Base-by-base conservation (phyloP, 352 stramenopile genomes). In the Globisporangium spinosum region DNA sequence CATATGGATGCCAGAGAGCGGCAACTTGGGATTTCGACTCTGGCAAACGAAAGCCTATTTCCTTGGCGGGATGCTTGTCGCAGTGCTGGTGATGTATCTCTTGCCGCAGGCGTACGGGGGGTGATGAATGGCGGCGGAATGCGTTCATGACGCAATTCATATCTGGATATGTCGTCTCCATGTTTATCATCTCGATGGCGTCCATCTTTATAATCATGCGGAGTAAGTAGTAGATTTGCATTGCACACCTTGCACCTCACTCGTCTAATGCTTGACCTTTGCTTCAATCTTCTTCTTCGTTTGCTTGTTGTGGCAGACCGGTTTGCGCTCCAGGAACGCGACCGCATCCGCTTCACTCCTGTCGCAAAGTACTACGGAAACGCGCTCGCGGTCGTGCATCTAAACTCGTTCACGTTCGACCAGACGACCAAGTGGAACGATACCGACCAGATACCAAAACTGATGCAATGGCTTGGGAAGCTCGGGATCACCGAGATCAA, bases 1-100 rank as follows among this genome's bases (percentile, higher is more conserved):
- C 27, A 76, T 88, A 1, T 89, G 79, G 81, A 89, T 89, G 81
- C 76, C 79, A 1, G 77, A 85, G 38, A 88, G 78, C 56, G 81
- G 81, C 54, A 83, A 75, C 45, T 45, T 89, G 12, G 79, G 81
- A 2, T 63, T 88, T 9, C 64, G 54, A 8, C 58, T 88, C 5
- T 89, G 79, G 81, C 79, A 89, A 60, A 71, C 72, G 49, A 76
- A 68, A 25, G 27, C 53, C 5, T 89, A 86, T 40, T 74, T 74
- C 9, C 2, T 86, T 8, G 66, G 54, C 2, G 79, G 81, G 1
- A 77, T 72, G 20, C n/a, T 79, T 2, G 12, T 70, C 15, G 65
- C 58, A 13, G 35, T 71, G 5, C 17, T 73, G 5, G 25, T 82
- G 0, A 54, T 74, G n/a, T 73, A 47, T 25, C 20, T 70, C 13